Evolutionary conservation across 2,329 filamentous ascomycete species (phyloP), one percentile per base, ranked within the genome.

Genomic region (Tricladium varicosporioides): DNA sequence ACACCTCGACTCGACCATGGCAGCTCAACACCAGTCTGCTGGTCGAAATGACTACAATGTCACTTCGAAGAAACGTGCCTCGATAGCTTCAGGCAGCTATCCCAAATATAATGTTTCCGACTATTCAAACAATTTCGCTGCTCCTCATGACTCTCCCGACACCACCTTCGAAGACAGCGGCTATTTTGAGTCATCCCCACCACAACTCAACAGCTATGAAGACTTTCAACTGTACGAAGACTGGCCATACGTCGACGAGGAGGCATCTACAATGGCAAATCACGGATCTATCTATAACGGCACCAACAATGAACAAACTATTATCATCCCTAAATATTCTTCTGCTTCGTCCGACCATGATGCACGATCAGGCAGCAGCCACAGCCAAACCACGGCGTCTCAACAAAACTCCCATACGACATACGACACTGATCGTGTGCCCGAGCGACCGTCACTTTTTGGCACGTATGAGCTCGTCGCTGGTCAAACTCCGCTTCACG

Each of bases 221-320:
- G 61, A 65, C 48, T 65, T 58, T 33, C 54, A 54, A 16, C 54
- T 62, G 2, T 63, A 57, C 31, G 42, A 49, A 2, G 54, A 57
- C 10, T 15, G 32, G 14, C 33, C 45, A n/a, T 49, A 49, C n/a
- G 49, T 44, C 15, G 33, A 57, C 19, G 36, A 51, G 11, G 55
- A 60, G 18, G 54, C 49, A 5, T 56, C 56, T 9, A 52, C 43
- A 8, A 48, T 46, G 15, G 49, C 31, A 27, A 52, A 55, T 44
- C 15, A 48, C 27, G 54, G 48, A 1, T 57, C 51, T 2, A 46
- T 56, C 40, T 51, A 56, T 50, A 32, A 53, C 48, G 50, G 51
- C 48, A 32, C 45, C 7, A 57, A 49, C 43, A 54, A 54, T n/a
- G 43, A 49, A n/a, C 46, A 33, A 44, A 56, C 47, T 11, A 32